phyloP scores from a whole-genome alignment of 306 rosid species.

The Ziziphus jujuba region DNA sequence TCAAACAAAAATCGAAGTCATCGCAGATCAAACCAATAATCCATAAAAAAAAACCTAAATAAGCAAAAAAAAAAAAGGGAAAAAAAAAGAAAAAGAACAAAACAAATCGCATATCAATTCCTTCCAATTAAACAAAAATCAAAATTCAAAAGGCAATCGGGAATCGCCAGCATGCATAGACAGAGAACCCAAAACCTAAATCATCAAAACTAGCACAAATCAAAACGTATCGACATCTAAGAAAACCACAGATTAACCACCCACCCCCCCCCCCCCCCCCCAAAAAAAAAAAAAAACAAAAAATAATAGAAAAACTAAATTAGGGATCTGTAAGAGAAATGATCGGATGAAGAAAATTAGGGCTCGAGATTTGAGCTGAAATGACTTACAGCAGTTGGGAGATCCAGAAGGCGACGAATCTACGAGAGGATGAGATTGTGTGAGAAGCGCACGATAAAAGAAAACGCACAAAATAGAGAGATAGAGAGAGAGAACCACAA shows the following conservation, averaged over 20 bases:
- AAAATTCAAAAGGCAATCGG: slow-evolving; percentile 31
- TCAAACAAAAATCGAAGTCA: slow-evolving; percentile 4
- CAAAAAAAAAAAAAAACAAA: neutral
- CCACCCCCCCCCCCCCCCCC: too few relatives aligned
- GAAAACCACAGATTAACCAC: neutral
- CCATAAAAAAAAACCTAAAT: slow-evolving; percentile 8
- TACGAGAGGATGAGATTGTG: slow-evolving; percentile 64
- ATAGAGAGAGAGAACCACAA: slow-evolving; percentile 48
- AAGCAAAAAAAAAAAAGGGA: too few relatives aligned
- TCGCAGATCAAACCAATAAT: slow-evolving; percentile 36
- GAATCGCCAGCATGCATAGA: slow-evolving; percentile 28
- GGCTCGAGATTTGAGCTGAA: slow-evolving; percentile 33
- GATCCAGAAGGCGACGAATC: slow-evolving; percentile 62
- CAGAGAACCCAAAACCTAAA: slow-evolving; percentile 24
- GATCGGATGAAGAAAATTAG: slow-evolving; percentile 22
- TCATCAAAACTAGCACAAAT: slow-evolving; percentile 25
- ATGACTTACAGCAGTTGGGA: slow-evolving; percentile 63
- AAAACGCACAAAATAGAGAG: slow-evolving; percentile 35
- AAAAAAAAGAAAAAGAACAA: neutral
- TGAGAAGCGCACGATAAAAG: slow-evolving; percentile 55
- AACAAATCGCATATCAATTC: neutral
- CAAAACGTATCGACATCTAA: neutral
- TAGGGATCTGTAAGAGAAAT: slow-evolving; percentile 54
- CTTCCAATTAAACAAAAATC: neutral
- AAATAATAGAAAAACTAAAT: neutral